Evolutionary conservation across 1,139 yeast genomes (phyloP).

Genomic region (Fermentozyma sake): DNA sequence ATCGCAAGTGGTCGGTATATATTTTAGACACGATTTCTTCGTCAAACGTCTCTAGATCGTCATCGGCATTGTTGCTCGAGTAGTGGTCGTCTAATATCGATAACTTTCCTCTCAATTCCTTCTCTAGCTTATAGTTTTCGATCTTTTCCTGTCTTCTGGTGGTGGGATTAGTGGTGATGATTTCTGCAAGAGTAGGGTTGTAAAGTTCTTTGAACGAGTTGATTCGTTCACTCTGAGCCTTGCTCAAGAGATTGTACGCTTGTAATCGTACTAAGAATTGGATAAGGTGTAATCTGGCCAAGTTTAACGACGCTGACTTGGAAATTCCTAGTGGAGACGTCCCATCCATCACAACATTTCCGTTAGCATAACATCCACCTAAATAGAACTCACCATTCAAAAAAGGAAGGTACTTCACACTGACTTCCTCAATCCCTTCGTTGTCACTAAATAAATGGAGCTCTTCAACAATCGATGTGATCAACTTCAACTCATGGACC

Average conservation of each 20-base stretch:
- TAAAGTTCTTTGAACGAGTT: conserved; percentile 37
- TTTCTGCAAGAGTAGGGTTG: conserved; percentile 37
- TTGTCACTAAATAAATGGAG: conserved; percentile 52
- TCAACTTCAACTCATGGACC: conserved; percentile 24
- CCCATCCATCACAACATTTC: too few species aligned
- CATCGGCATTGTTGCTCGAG: conserved; percentile 12
- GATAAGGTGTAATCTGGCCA: conserved; percentile 37
- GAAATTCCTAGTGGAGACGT: background rate
- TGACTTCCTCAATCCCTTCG: conserved; percentile 55
- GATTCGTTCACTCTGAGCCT: conserved; percentile 34
- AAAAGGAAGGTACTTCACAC: conserved; percentile 53
- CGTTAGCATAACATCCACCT: conserved; percentile 28
- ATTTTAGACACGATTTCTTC: conserved; percentile 60
- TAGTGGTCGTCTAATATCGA: conserved; percentile 30
- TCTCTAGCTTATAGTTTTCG: conserved; percentile 58
- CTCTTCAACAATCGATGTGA: conserved; percentile 22
- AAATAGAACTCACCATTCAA: conserved; percentile 49
- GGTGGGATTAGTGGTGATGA: conserved; percentile 40
- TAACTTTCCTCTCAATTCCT: conserved; percentile 45
- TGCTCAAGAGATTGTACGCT: conserved; percentile 40
- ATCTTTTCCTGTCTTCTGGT: conserved; percentile 68
- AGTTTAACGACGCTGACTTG: conserved; percentile 26
- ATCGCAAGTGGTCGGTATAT: conserved; percentile 50
- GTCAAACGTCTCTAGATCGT: conserved; percentile 36
- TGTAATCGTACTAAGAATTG: conserved; percentile 40